Conservation (phyloP, 306 rosid genomes). For the Medicago ruthenica region DNA sequence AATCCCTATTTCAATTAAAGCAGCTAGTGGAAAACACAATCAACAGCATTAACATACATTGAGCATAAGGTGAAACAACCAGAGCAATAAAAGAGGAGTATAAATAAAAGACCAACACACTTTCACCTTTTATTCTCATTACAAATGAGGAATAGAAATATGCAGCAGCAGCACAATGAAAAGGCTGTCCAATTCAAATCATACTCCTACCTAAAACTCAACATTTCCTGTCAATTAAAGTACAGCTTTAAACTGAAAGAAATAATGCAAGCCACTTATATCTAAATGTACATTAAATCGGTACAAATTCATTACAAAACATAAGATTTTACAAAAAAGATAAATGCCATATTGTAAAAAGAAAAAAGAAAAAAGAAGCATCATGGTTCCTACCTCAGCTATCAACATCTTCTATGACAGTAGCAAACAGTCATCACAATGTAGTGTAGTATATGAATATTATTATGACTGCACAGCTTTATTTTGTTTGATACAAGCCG, state of each 20-base stretch:
- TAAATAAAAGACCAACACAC: slow-evolving; percentile 17
- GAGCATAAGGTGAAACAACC: slow-evolving; percentile 20
- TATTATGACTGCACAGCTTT: slow-evolving; percentile 81
- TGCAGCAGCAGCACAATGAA: slow-evolving; percentile 43
- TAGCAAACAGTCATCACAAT: slow-evolving; percentile 47
- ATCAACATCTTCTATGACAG: slow-evolving; percentile 56
- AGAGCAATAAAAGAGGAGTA: slow-evolving; percentile 12
- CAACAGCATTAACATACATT: slow-evolving; percentile 3
- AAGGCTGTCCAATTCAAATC: slow-evolving; percentile 47
- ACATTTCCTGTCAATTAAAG: slow-evolving; percentile 50
- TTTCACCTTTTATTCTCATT: slow-evolving; percentile 42
- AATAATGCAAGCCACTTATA: slow-evolving; percentile 59
- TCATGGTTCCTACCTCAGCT: slow-evolving; percentile 78
- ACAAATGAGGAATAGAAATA: slow-evolving; percentile 34
- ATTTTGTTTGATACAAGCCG: slow-evolving; percentile 76
- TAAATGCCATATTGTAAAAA: slow-evolving; percentile 49
- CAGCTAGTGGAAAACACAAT: slow-evolving; percentile 3
- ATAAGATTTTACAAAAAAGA: slow-evolving; percentile 50
- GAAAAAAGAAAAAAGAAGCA: slow-evolving; percentile 49
- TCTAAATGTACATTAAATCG: slow-evolving; percentile 80
- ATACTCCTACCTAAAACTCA: slow-evolving; percentile 53
- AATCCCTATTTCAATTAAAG: slow-evolving; percentile 12
- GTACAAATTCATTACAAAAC: slow-evolving; percentile 69
- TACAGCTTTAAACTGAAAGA: slow-evolving; percentile 42
- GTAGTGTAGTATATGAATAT: slow-evolving; percentile 43